phyloP scores from a whole-genome alignment of 164 flowering plant genomes.

The Houttuynia cordata region DNA sequence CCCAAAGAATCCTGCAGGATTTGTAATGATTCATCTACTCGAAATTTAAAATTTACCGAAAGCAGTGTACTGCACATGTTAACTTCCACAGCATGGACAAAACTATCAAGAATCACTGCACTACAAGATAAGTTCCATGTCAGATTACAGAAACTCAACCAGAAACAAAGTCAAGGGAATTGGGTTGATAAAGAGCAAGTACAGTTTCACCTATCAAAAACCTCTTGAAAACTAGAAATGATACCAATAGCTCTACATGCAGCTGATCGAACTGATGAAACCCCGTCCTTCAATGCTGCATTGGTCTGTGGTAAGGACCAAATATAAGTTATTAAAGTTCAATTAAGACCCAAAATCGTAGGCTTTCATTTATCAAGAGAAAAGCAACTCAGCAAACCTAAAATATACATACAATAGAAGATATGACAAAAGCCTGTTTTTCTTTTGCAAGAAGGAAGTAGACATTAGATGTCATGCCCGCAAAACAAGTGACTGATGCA shows the following conservation, averaged over 20 bases:
- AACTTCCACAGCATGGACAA: slow-evolving; percentile 46
- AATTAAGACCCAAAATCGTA: too few relatives aligned
- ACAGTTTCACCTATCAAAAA: slow-evolving; percentile 41
- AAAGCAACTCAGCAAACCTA: neutral
- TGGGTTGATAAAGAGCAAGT: neutral
- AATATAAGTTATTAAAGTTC: neutral
- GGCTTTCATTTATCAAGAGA: neutral
- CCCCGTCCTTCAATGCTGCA: slow-evolving; percentile 53
- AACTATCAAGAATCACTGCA: slow-evolving; percentile 50
- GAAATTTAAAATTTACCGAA: slow-evolving; percentile 30
- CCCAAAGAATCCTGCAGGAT: neutral
- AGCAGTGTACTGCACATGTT: slow-evolving; percentile 46
- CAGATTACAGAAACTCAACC: neutral
- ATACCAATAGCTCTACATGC: slow-evolving; percentile 97
- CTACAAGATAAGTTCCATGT: slow-evolving; percentile 27
- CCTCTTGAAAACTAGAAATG: slow-evolving; percentile 64
- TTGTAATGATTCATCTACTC: neutral
- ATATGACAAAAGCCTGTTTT: slow-evolving; percentile 48
- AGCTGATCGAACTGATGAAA: slow-evolving; percentile 79
- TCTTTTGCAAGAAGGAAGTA: slow-evolving; percentile 53
- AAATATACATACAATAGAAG: slow-evolving; percentile 46
- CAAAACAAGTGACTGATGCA: slow-evolving; percentile 85
- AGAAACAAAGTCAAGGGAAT: neutral
- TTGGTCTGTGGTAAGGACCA: slow-evolving; percentile 26
- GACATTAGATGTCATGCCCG: slow-evolving; percentile 78